Percentiles rank a stretch among this genome's conserved stretches.
phyloP scores from a whole-genome alignment of 805 yeast species.

The Starmerella vaccinii region DNA sequence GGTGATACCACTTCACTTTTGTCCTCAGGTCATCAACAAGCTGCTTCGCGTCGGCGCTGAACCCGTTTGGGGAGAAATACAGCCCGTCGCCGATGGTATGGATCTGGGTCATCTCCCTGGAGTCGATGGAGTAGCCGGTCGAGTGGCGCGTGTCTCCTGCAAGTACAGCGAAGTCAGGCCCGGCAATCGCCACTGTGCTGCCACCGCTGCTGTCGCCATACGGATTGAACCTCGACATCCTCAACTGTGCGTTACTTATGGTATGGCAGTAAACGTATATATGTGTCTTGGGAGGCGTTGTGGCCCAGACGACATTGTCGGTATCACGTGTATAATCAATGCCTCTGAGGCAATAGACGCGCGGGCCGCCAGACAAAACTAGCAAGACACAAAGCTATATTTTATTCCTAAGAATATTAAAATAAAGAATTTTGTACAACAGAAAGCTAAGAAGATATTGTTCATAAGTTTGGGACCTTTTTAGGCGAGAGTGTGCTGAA shows the following conservation, averaged over 20 bases:
- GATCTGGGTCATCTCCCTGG: constrained; percentile 85
- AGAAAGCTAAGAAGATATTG: too few relatives aligned
- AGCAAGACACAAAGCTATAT: too few relatives aligned
- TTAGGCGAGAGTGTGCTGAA: too few relatives aligned
- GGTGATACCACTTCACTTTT: constrained; percentile 72
- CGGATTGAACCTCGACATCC: constrained; percentile 26
- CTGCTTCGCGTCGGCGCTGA: constrained; percentile 89
- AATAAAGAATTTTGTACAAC: too few relatives aligned
- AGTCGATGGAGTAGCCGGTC: constrained; percentile 83
- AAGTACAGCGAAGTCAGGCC: constrained; percentile 89
- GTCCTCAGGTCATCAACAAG: constrained; percentile 57
- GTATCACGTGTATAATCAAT: not conserved
- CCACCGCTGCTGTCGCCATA: constrained; percentile 62
- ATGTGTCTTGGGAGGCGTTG: constrained; percentile 7
- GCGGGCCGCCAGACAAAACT: too few relatives aligned
- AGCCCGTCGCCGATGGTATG: constrained; percentile 81
- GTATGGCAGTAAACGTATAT: not conserved
- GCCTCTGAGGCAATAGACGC: not conserved
- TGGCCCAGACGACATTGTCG: not conserved
- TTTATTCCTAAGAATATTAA: too few relatives aligned
- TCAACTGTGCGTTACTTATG: not conserved
- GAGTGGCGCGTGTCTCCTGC: constrained; percentile 99
- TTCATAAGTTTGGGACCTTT: too few relatives aligned
- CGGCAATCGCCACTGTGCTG: constrained; percentile 93
- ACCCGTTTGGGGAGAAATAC: constrained; percentile 86